Base-by-base conservation (phyloP, 352 stramenopile species). In the Aphanomyces stellatus region DNA sequence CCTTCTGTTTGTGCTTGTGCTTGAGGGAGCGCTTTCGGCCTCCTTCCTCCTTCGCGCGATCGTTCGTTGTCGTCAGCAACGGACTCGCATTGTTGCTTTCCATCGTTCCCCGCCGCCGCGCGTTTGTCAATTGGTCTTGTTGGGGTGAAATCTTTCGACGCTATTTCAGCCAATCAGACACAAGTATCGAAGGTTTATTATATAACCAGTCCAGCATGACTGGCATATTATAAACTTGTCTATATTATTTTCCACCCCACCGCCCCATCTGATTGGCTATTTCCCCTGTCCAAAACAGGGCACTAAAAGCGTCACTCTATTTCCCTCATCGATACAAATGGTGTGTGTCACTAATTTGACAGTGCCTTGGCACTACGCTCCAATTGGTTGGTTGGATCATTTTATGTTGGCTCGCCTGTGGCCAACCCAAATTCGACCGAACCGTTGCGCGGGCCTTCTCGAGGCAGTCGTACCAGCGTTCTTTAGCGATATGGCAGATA, bases 1-100 rank as follows among this genome's bases (percentile, higher is more conserved):
- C 72, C 72, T 88, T 88, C 69, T 77, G 80, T 74, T 91, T 93
- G 68, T 79, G 73, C 77, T 91, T 93, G 76, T 91, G 82, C 71
- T 90, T 90, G 62, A 93, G 81, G 17, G 60, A 56, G 17, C 60
- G 24, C 60, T 67, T 67, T 3, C 60, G 43, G 7, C 60, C 60
- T 17, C 60, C 60, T 30, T 67, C 60, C n/a, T 57, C 49, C 25
- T 57, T 57, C 22, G 49, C 49, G 25, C 49, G 49, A 19, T 57
- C 49, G 11, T 24, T 46, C 37, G 37, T 30, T 51, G 42, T 51
- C 22, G 49, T 37, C 6, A 57, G 49, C n/a, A 57, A 17, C 25
- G 49, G 49, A 24, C 42, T 51, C 5, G 13, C 42, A 24, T 22
- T 51, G 42, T 22, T 51, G 6, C 13, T 51, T 51, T 13, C n/a